Base-by-base conservation (phyloP, 2,329 filamentous ascomycete genomes). In the Tolypocladium endophyticum region DNA sequence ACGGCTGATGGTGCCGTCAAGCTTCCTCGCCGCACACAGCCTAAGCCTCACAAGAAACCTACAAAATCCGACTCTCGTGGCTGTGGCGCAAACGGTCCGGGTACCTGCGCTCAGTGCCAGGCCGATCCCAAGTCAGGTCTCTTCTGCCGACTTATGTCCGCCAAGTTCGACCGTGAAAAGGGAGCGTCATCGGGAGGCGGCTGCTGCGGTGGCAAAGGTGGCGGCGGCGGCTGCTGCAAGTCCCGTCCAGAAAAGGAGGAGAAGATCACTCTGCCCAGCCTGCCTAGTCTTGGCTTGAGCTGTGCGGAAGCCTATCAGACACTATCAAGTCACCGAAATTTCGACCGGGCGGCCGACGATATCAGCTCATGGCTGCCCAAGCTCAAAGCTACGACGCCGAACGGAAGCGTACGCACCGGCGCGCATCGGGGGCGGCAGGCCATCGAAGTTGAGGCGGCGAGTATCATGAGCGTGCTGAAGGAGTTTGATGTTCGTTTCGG, bases 391-490 rank as follows among this genome's bases (percentile, higher is more conserved):
- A 80, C 81, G 0, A 80, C 80, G 2, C 70, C 74, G 54, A 65
- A 61, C 4, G 65, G 67, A 12, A 52, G 61, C 62, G 67, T 63
- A 63, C 66, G 67, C 68, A 60, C 9, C 20, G 50, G 65, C 36
- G 59, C 74, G 57, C 69, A 71, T 59, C 71, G 71, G 58, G 73
- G 75, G 62, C 77, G 77, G 59, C 80, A 81, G 50, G 85, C 88
- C 1, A 85, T 92, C 66, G 89, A 92, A 70, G 88, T 92, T 20
- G 89, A 92, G 73, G 88, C 89, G 8, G 89, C 89, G 0, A 92
- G 88, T 71, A 90, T 92, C 59, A 92, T 92, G 89, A 87, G 87
- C 50, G 89, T 92, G n/a, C 74, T 92, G 61, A 89, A 89, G 72
- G 87, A 89, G 63, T 92, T 92, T 73, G 89, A 92, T 67, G 80